phyloP scores from a whole-genome alignment of 2,329 filamentous ascomycete species.

The Bimuria novae-zelandiae region DNA sequence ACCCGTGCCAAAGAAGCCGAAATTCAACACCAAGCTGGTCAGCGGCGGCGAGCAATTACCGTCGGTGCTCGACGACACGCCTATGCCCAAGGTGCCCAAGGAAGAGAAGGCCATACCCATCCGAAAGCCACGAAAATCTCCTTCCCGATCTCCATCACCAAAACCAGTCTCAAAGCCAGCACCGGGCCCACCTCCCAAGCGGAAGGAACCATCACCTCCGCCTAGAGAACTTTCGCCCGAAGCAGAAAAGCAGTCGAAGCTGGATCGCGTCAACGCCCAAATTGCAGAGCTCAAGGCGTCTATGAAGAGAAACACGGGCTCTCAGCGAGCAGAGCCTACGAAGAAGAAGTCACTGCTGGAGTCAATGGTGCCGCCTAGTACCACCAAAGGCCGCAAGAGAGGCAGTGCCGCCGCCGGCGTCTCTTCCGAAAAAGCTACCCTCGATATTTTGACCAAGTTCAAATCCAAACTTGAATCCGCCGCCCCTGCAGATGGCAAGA shows the following conservation, averaged over 20 bases:
- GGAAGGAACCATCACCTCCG: conserved; percentile 29
- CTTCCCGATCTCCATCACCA: conserved; percentile 31
- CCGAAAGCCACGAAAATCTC: conserved; percentile 35
- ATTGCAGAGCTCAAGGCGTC: conserved; percentile 81
- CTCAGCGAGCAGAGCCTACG: conserved; percentile 40
- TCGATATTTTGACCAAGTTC: conserved; percentile 79
- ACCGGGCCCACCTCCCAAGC: conserved; percentile 19
- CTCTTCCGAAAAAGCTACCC: conserved; percentile 55
- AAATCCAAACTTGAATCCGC: conserved; percentile 68
- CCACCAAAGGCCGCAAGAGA: conserved; percentile 73
- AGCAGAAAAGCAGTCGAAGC: conserved; percentile 45
- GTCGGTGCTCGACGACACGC: conserved; percentile 46
- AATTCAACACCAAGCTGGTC: conserved; percentile 78
- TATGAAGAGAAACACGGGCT: conserved; percentile 67
- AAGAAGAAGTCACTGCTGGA: conserved; percentile 68
- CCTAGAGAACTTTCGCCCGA: conserved; percentile 48
- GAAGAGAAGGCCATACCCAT: conserved; percentile 37
- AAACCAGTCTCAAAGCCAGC: conserved; percentile 17
- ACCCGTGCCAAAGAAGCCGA: conserved; percentile 72
- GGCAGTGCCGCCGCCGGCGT: conserved; percentile 64
- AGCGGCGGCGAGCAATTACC: conserved; percentile 47
- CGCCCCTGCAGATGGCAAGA: conserved; percentile 40
- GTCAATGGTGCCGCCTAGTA: conserved; percentile 73
- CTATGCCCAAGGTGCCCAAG: conserved; percentile 23
- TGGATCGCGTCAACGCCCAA: conserved; percentile 77